Percentiles rank a stretch among this genome's conserved stretches.
phyloP scores from a whole-genome alignment of 257 asterid genomes.

The Linderniella brevidens region DNA sequence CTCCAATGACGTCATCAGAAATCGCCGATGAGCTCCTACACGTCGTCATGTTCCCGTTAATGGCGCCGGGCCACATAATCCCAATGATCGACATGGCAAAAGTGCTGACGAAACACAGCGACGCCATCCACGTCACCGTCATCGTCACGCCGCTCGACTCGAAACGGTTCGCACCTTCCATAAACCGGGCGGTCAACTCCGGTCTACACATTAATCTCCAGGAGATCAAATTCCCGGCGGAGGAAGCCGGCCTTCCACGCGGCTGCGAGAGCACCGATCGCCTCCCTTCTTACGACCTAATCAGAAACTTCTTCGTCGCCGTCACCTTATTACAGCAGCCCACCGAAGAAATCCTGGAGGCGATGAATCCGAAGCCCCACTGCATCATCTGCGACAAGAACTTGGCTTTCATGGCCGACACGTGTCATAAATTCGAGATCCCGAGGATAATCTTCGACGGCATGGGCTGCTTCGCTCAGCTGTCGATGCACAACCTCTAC shows the following conservation, averaged over 20 bases:
- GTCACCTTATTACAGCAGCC: constrained; percentile 17
- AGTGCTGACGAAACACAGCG: constrained; percentile 12
- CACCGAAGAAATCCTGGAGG: constrained; percentile 13
- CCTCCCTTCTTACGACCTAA: constrained; percentile 18
- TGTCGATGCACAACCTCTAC: constrained; percentile 15
- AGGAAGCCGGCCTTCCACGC: constrained; percentile 29
- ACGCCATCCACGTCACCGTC: constrained; percentile 16
- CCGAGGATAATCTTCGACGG: constrained; percentile 34
- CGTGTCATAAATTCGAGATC: constrained; percentile 14
- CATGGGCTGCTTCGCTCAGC: constrained; percentile 24
- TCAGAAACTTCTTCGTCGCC: constrained; percentile 23
- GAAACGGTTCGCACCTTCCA: constrained; percentile 13
- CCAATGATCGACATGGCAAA: constrained; percentile 45
- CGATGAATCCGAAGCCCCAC: constrained; percentile 17
- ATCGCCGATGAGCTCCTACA: neutral
- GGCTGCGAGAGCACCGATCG: constrained; percentile 40
- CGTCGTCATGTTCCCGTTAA: constrained; percentile 7
- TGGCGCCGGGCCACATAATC: constrained; percentile 35
- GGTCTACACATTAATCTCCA: constrained; percentile 23
- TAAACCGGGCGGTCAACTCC: constrained; percentile 17
- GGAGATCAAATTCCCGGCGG: constrained; percentile 22
- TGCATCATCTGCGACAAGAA: constrained; percentile 30
- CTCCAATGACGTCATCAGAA: too few species aligned
- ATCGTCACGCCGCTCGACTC: constrained; percentile 31
- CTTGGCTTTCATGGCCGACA: constrained; percentile 19